Base-by-base conservation (phyloP, 2,329 filamentous ascomycete genomes). In the Aspergillus niger region DNA sequence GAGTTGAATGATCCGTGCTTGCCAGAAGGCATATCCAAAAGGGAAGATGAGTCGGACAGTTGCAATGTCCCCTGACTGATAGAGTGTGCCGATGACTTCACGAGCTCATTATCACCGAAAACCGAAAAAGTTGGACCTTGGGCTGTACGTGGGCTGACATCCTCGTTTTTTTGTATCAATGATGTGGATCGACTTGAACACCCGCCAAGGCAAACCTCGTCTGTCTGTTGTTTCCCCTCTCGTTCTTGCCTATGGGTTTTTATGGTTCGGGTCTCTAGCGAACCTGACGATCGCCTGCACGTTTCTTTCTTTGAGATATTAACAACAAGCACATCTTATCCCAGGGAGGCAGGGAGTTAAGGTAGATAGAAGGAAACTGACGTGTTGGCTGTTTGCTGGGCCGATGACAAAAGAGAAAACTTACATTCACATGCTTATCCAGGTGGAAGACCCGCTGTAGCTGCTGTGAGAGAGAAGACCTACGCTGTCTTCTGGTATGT, bases 381-480 rank as follows among this genome's bases (percentile, higher is more conserved):
- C 8, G n/a, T 17, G 3, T 2, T 13, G 17, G 3, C 13, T 13
- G 13, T 5, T 36, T 11, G 30, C 30, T 36, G 4, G 11, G 30
- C 4, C 11, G 11, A 36, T 44, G 41, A 44, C 10, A 44, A 5
- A 44, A 2, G 1, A 28, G 6, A 22, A n/a, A 24, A 57, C 67
- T 65, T 58, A 70, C 65, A 60, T 59, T 59, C 11, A 39, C 58
- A 30, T 49, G 26, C 53, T 59, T 67, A 26, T 68, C 65, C 17
- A 61, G 24, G 58, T 61, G 63, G 8, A 69, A 59, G 38, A 69
- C 60, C 24, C 68, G 66, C 28, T 69, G 67, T 20, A 70, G 36
- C 11, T 67, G 66, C 38, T 64, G 58, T 15, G 68, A 63, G 50
- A 70, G 59, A 8, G 67, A 70, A n/a, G 61, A 56, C 53, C 67